These are phyloP conservation scores for Ambrosia hybrid DNA, from an alignment of 140 eudicot species.

Conservation along the genomic window DNA sequence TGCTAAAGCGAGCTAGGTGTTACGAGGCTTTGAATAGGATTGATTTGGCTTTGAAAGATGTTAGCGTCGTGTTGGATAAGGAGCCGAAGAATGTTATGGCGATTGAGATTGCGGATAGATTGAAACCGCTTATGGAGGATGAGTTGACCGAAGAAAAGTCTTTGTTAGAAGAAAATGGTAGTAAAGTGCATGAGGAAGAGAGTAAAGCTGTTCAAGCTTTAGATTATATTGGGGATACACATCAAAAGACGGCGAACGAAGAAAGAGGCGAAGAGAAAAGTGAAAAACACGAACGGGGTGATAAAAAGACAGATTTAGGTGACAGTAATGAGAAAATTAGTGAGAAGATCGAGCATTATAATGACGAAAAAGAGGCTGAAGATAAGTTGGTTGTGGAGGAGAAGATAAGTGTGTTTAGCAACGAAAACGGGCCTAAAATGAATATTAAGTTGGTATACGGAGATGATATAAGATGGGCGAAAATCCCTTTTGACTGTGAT, in stretches of 20 bases:
- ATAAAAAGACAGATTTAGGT: conserved; percentile 28
- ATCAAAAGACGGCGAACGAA: conserved; percentile 27
- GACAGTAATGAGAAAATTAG: conserved; percentile 8
- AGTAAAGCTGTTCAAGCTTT: too few relatives aligned
- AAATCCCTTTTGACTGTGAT: conserved; percentile 66
- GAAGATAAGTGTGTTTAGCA: conserved; percentile 36
- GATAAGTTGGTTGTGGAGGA: conserved; percentile 91
- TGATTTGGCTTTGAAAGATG: conserved; percentile 73
- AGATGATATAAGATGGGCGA: conserved; percentile 91
- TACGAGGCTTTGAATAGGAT: conserved; percentile 69
- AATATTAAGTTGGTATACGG: conserved; percentile 72
- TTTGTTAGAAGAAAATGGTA: background rate
- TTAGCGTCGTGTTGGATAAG: conserved; percentile 50
- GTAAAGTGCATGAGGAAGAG: too few relatives aligned
- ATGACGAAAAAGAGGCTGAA: conserved; percentile 39
- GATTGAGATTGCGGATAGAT: conserved; percentile 59
- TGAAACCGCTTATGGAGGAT: conserved; percentile 41
- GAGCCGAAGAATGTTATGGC: conserved; percentile 94
- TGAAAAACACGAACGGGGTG: conserved; percentile 16
- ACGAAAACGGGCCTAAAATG: conserved; percentile 43
- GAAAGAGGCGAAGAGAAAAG: conserved; percentile 11
- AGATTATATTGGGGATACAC: conserved; percentile 23
- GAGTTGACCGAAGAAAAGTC: conserved; percentile 34
- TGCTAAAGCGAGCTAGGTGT: conserved; percentile 85
- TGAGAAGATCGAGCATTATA: conserved; percentile 1